Conservation (phyloP, 495 filamentous ascomycete species). For the Hypoxylon intermedium region DNA sequence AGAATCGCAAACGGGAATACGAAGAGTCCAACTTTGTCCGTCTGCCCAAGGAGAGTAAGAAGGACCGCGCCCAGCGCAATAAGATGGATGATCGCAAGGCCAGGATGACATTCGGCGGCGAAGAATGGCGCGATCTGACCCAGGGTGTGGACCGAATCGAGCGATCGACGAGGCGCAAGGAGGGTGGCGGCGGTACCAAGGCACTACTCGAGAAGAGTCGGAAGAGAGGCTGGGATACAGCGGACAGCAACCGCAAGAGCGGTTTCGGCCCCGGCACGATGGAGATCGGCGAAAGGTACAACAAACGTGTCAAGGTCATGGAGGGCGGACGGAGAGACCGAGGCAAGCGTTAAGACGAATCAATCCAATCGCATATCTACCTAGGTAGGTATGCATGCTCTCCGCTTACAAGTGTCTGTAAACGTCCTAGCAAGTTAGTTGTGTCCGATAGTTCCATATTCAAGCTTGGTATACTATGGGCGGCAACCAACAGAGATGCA, state of each 20-base stretch:
- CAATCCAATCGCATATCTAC: conserved; percentile 34
- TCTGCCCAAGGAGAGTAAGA: conserved; percentile 81
- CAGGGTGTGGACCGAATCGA: conserved; percentile 81
- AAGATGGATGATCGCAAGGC: conserved; percentile 50
- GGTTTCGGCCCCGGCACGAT: conserved; percentile 50
- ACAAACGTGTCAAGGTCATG: conserved; percentile 75
- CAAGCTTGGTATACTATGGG: too few species aligned
- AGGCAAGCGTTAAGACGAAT: conserved; percentile 46
- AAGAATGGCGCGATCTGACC: conserved; percentile 81
- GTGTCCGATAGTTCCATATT: too few species aligned
- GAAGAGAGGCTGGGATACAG: conserved; percentile 68
- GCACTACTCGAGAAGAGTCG: conserved; percentile 78
- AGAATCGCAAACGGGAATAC: conserved; percentile 75
- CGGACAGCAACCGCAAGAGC: conserved; percentile 64
- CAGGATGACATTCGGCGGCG: conserved; percentile 74
- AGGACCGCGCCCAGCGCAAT: conserved; percentile 65
- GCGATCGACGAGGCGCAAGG: conserved; percentile 68
- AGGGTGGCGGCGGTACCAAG: conserved; percentile 56
- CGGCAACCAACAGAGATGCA: too few species aligned
- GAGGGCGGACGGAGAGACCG: conserved; percentile 64
- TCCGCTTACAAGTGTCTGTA: conserved; percentile 60
- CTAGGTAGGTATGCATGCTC: too few species aligned
- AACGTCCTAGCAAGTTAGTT: not conserved
- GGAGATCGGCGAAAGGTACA: conserved; percentile 71
- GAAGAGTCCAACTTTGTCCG: conserved; percentile 89